phyloP scores from a whole-genome alignment of 805 yeast species.

The Starmerella bombi region DNA sequence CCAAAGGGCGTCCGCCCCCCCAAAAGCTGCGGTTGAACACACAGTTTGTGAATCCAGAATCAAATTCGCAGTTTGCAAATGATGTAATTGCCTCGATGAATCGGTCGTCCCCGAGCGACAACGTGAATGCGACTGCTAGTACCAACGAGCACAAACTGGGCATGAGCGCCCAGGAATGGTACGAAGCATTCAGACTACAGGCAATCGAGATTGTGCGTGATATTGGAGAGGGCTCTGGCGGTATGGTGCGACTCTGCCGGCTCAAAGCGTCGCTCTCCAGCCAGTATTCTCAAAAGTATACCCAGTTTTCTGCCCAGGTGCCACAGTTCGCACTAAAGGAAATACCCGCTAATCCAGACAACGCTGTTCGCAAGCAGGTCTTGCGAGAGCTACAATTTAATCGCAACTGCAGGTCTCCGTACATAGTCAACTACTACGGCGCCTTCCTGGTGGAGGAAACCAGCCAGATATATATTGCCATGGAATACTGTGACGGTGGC shows the following conservation, averaged over 20 bases:
- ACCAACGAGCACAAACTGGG: neutral
- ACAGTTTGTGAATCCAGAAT: slow-evolving; percentile 2
- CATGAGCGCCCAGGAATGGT: slow-evolving; percentile 18
- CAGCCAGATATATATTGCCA: slow-evolving; percentile 79
- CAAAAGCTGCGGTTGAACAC: slow-evolving; percentile 16
- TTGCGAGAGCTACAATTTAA: slow-evolving; percentile 84
- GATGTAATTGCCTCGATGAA: slow-evolving; percentile 16
- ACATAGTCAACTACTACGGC: slow-evolving; percentile 85
- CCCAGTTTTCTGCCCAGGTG: slow-evolving; percentile 18
- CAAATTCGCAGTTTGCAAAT: slow-evolving; percentile 13
- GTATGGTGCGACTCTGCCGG: slow-evolving; percentile 70
- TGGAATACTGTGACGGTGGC: slow-evolving; percentile 95
- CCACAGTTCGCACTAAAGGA: slow-evolving; percentile 71
- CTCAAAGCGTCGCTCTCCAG: slow-evolving; percentile 28
- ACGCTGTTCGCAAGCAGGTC: slow-evolving; percentile 79
- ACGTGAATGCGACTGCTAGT: neutral
- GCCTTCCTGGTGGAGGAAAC: slow-evolving; percentile 67
- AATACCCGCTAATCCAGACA: slow-evolving; percentile 63
- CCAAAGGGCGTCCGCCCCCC: slow-evolving; percentile 16
- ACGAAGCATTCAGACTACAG: slow-evolving; percentile 8
- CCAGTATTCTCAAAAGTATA: slow-evolving; percentile 1
- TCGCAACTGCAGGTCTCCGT: slow-evolving; percentile 64
- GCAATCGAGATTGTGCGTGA: slow-evolving; percentile 53
- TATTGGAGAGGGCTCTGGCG: slow-evolving; percentile 92
- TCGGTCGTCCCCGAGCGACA: neutral